Percentiles rank a stretch among this genome's conserved stretches.
These are phyloP conservation scores for Cylindrodendrum hubeiense DNA, from an alignment of 2,329 filamentous ascomycete species.

Conservation along the genomic window DNA sequence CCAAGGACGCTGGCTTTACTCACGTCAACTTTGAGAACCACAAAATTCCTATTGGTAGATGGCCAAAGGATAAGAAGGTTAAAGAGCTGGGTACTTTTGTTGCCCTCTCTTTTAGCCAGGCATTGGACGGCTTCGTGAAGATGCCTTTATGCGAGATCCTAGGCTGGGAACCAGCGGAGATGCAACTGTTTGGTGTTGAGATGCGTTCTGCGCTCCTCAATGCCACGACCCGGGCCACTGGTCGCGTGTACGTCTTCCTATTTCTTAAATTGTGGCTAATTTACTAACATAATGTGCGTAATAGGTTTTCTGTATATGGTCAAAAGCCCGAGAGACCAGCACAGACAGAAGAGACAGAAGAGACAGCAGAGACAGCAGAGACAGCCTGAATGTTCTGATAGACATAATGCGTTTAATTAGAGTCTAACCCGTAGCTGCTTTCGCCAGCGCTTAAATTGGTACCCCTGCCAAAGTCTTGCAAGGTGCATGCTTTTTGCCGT, in stretches of 20 bases:
- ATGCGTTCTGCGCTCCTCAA: conserved; percentile 34
- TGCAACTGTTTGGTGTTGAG: conserved; percentile 39
- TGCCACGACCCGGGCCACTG: conserved; percentile 30
- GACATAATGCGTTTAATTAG: too few relatives aligned
- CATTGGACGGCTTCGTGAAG: conserved; percentile 38
- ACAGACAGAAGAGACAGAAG: background rate
- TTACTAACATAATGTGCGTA: background rate
- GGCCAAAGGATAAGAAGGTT: conserved; percentile 38
- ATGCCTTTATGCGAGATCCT: conserved; percentile 38
- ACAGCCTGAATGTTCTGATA: too few relatives aligned
- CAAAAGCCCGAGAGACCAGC: background rate
- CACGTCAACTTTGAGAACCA: conserved; percentile 22
- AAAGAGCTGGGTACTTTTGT: conserved; percentile 41
- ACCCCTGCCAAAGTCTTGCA: too few relatives aligned
- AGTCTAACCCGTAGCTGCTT: too few relatives aligned
- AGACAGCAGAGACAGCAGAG: too few relatives aligned
- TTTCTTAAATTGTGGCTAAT: background rate
- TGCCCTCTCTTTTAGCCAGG: conserved; percentile 38
- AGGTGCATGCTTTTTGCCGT: too few relatives aligned
- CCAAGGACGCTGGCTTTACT: conserved; percentile 25
- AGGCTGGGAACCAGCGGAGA: conserved; percentile 33
- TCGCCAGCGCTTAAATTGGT: too few relatives aligned
- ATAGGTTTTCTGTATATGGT: background rate
- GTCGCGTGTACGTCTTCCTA: conserved; percentile 29
- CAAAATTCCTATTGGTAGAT: conserved; percentile 35